A percentile compares a stretch with the other conserved stretches of the same genome.
phyloP scores from a whole-genome alignment of 2,329 filamentous ascomycete species.

The Fusarium torreyae region DNA sequence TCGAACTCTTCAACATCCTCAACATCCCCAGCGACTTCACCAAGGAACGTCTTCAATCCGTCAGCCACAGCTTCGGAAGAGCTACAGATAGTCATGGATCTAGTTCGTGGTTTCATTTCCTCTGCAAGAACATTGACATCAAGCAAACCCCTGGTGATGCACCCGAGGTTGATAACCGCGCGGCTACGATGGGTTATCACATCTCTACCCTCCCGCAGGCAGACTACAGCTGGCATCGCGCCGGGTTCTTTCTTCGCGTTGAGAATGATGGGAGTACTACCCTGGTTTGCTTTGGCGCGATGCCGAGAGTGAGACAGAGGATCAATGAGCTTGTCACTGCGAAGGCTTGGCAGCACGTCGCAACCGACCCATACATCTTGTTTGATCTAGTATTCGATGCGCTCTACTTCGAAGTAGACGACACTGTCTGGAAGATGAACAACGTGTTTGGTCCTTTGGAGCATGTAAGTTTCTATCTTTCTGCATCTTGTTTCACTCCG shows the following conservation, averaged over 20 bases:
- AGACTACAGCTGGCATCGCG: conserved; percentile 50
- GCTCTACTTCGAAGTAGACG: conserved; percentile 49
- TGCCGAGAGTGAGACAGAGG: conserved; percentile 41
- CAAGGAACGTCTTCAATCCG: conserved; percentile 50
- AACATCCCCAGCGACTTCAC: conserved; percentile 53
- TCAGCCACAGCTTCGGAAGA: conserved; percentile 55
- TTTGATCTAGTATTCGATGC: conserved; percentile 52
- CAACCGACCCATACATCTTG: conserved; percentile 48
- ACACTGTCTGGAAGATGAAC: conserved; percentile 53
- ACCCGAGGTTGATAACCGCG: conserved; percentile 49
- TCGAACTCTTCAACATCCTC: conserved; percentile 52
- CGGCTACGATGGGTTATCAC: conserved; percentile 45
- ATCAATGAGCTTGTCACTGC: conserved; percentile 45
- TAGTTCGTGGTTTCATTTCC: conserved; percentile 55
- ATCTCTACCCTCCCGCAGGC: conserved; percentile 47
- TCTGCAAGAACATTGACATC: conserved; percentile 54
- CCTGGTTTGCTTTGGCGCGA: conserved; percentile 49
- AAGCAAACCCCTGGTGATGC: conserved; percentile 31
- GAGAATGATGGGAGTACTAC: conserved; percentile 36
- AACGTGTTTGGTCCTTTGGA: conserved; percentile 50
- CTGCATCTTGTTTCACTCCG: background rate
- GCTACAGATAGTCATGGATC: conserved; percentile 46
- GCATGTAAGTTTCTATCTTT: conserved; percentile 36
- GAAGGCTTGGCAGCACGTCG: conserved; percentile 46
- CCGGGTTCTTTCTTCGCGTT: conserved; percentile 49